Conservation (phyloP, 768 basidiomycete genomes). For the Panellus pusillus region DNA sequence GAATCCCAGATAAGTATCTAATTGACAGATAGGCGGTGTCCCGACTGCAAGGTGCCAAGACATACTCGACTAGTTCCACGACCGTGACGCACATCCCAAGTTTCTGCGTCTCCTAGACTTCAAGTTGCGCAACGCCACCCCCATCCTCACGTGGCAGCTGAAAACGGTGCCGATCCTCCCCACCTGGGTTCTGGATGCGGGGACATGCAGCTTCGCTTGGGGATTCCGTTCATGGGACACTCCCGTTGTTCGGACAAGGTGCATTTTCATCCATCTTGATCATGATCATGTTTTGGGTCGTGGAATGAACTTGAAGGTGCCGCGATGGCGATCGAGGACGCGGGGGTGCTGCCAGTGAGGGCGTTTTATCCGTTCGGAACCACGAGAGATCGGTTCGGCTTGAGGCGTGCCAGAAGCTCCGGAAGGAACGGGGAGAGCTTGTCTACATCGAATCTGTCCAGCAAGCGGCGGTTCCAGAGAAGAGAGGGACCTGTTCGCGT, state of each 20-base stretch:
- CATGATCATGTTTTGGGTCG: too few species aligned
- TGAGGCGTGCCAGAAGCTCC: not conserved
- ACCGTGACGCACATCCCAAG: not conserved
- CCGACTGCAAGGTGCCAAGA: not conserved
- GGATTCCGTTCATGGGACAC: not conserved
- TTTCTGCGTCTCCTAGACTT: not conserved
- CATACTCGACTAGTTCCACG: not conserved
- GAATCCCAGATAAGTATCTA: too few species aligned
- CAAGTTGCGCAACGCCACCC: not conserved
- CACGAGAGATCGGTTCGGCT: not conserved
- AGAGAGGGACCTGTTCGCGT: too few species aligned
- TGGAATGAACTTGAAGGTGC: too few species aligned
- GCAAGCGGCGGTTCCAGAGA: too few species aligned
- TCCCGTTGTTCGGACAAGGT: not conserved
- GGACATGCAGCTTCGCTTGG: not conserved
- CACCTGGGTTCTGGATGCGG: not conserved
- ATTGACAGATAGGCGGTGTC: too few species aligned
- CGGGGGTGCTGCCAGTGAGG: not conserved
- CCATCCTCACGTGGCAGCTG: not conserved
- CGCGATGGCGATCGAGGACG: conserved; percentile 3
- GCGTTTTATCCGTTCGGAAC: not conserved
- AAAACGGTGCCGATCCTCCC: not conserved
- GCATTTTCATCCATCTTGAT: too few species aligned
- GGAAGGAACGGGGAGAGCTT: not conserved
- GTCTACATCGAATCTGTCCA: too few species aligned